Base-by-base conservation (phyloP, 148 eudicot species). In the Beta vulgaris region DNA sequence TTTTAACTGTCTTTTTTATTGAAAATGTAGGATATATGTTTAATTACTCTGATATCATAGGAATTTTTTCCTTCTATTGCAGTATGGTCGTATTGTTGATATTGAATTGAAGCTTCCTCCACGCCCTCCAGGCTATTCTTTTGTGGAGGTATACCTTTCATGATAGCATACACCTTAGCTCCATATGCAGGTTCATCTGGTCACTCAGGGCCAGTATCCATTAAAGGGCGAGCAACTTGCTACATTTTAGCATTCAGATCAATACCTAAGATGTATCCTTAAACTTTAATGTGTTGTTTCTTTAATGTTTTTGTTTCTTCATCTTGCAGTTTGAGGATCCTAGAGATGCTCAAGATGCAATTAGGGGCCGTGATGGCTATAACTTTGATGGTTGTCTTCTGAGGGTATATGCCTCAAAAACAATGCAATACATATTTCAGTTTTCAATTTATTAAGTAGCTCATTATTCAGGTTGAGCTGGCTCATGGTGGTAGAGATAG, bases 401-500 rank as follows among this genome's bases (percentile, higher is more conserved):
- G 25, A 73, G 84, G 84, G 84, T 81, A 77, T 46, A 4, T 49
- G 73, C 9, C 76, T n/a, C n/a, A n/a, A n/a, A 34, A 18, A 9
- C 36, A 11, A 15, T 44, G 46, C 60, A 35, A 23, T 25, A 34
- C 25, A 46, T 53, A 8, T 35, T 6, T 57, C 68, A 34, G 43
- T 74, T 48, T 36, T 40, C 62, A 8, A 3, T 37, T 68, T 74
- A 48, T 12, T 73, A 48, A 68, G 39, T 7, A 73, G 51, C 23
- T 79, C 9, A 1, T 43, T 59, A 71, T 70, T 46, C 70, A 83
- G 85, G 86, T 80, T 64, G 86, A 83, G 36, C 59, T 83, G 42
- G 80, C 83, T 76, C 86, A 80, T 64, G 86, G 86, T 25, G 83
- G 86, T 61, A 75, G 81, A 15, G 79, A 70, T 25, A 71, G 76